Evolutionary conservation across 2,329 filamentous ascomycete genomes (phyloP).

Genomic region (Cordyceps cateniannulata): DNA sequence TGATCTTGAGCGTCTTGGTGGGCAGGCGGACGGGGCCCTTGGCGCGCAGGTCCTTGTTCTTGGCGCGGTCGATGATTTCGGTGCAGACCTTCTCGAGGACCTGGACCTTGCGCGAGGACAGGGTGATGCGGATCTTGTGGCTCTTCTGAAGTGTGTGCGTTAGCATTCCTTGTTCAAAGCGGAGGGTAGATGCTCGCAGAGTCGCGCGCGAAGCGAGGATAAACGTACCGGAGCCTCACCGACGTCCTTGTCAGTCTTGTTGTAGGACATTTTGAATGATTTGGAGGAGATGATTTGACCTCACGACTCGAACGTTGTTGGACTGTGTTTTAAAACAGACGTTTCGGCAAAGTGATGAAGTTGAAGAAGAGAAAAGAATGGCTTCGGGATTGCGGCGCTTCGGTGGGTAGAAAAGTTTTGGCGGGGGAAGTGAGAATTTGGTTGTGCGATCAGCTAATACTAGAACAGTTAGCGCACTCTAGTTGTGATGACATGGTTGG

Average conservation of each 20-base stretch:
- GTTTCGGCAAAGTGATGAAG: conserved; percentile 79
- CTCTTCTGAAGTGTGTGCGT: conserved; percentile 58
- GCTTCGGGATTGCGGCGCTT: background rate
- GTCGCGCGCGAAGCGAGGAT: background rate
- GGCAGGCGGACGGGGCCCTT: conserved; percentile 98
- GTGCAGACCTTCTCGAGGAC: conserved; percentile 97
- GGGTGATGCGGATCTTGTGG: conserved; percentile 98
- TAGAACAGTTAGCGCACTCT: background rate
- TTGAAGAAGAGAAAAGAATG: conserved; percentile 15
- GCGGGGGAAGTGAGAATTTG: conserved; percentile 10
- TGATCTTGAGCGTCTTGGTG: conserved; percentile 94
- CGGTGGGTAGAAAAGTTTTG: conserved; percentile 1
- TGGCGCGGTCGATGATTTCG: conserved; percentile 97
- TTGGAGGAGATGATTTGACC: conserved; percentile 29
- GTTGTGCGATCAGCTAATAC: conserved; percentile 12
- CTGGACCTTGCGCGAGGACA: conserved; percentile 89
- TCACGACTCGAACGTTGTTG: conserved; percentile 70
- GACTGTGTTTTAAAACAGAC: conserved; percentile 23
- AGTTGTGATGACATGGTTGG: background rate
- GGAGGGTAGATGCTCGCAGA: background rate
- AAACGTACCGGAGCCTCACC: conserved; percentile 73
- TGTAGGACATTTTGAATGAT: conserved; percentile 73
- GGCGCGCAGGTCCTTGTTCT: conserved; percentile 96
- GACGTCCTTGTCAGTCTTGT: conserved; percentile 92
- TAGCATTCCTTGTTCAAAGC: too few species aligned